Percentiles rank a stretch among this genome's conserved stretches.
phyloP scores from a whole-genome alignment of 2,329 filamentous ascomycete species.

The Onygenales sp. region DNA sequence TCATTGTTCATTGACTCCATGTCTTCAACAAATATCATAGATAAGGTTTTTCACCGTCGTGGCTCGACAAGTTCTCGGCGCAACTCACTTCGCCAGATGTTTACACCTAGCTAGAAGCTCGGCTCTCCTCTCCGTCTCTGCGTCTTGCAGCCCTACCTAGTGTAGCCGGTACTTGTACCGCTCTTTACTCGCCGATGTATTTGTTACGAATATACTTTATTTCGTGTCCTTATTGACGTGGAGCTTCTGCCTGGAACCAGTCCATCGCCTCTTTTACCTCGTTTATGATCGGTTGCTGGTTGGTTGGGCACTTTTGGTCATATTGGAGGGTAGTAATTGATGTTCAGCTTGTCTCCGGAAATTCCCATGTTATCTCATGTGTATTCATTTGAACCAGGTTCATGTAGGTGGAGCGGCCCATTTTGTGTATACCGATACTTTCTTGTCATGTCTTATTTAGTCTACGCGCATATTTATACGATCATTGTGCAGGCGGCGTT shows the following conservation, averaged over 20 bases:
- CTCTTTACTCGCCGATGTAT: neutral
- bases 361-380: neutral
- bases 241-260: neutral
- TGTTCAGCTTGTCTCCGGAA: neutral
- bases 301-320: neutral
- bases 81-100: constrained; percentile 10
- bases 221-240: neutral
- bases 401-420: neutral
- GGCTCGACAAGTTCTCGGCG: constrained; percentile 22
- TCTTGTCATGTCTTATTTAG: neutral
- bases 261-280: neutral
- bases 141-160: neutral
- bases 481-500: constrained; percentile 3
- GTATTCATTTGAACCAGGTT: neutral
- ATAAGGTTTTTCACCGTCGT: constrained; percentile 53
- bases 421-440: neutral
- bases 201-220: neutral
- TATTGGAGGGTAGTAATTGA: neutral
- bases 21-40: constrained; percentile 52
- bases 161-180: neutral
- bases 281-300: too few relatives aligned
- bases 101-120: constrained; percentile 1
- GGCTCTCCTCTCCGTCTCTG: neutral
- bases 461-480: neutral
- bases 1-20: constrained; percentile 51